These are phyloP conservation scores for Leccinellum luteum DNA, from an alignment of 768 basidiomycete genomes.

Conservation along the genomic window DNA sequence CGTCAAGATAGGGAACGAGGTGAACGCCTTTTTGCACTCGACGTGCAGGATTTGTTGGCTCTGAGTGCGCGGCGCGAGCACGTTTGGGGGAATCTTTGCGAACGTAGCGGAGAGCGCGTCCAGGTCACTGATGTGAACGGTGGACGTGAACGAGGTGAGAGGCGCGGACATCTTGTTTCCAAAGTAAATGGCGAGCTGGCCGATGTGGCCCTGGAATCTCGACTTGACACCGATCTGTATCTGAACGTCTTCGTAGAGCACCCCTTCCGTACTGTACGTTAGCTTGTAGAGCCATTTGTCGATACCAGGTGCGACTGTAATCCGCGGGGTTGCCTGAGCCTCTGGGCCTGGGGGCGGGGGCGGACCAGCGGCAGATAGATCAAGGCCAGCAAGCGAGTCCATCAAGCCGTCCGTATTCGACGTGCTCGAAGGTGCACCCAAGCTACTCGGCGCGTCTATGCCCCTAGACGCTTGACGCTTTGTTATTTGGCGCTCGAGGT, in stretches of 20 bases:
- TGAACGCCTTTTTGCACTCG: conserved; percentile 90
- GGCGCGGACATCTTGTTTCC: conserved; percentile 92
- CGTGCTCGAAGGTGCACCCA: conserved; percentile 35
- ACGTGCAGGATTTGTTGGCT: conserved; percentile 91
- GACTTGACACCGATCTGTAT: conserved; percentile 96
- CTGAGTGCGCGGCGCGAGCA: conserved; percentile 79
- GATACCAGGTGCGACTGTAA: conserved; percentile 67
- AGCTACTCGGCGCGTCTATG: conserved; percentile 34
- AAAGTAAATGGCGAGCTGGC: conserved; percentile 90
- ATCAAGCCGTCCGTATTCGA: conserved; percentile 55
- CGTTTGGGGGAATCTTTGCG: conserved; percentile 85
- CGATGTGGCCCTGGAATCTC: conserved; percentile 91
- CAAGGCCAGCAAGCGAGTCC: conserved; percentile 79
- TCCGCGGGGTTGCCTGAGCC: conserved; percentile 39
- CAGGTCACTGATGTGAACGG: conserved; percentile 67
- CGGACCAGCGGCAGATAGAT: conserved; percentile 44
- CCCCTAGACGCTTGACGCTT: conserved; percentile 47
- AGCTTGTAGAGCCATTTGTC: conserved; percentile 91
- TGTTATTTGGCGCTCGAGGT: conserved; percentile 68
- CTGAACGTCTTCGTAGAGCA: conserved; percentile 94
- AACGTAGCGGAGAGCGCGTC: conserved; percentile 81
- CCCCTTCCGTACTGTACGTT: conserved; percentile 75
- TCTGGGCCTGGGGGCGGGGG: conserved; percentile 16
- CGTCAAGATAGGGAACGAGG: conserved; percentile 70
- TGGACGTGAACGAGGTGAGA: conserved; percentile 89